Base-by-base conservation (phyloP, 768 basidiomycete species). In the Leucocoprinus leucothites region DNA sequence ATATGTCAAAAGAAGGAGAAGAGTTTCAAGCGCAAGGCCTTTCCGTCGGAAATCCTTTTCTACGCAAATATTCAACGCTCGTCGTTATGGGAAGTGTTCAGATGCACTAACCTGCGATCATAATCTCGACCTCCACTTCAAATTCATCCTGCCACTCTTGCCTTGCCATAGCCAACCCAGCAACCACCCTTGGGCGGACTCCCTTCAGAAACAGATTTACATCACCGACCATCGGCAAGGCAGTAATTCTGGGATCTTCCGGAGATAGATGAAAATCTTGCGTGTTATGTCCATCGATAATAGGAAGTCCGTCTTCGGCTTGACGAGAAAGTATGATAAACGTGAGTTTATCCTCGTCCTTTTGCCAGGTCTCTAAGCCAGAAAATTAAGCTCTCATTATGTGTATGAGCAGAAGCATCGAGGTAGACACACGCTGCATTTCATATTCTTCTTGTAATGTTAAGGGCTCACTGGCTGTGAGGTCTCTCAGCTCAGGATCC, bases 171-270 rank as follows among this genome's bases (percentile, higher is more conserved):
- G 18, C 9, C 34, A 46, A 25, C 13, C 16, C 4, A n/a, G 5
- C 38, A 13, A n/a, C n/a, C n/a, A 21, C 26, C 47, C 26, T 26
- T 31, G 66, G 64, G 19, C 68, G 67, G 16, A 66, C 60, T 44
- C 85, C 84, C 44, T 87, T 87, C 41, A 96, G 70, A 67, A 97
- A 97, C 24, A 97, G 70, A 67, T 97, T 97, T 34, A 94, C 93
- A 65, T 98, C 95, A 28, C 95, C 95, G 18, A 95, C 73, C 93
- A 96, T 94, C 9, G 77, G 80, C 16, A 76, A 67, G 0, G 62
- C 36, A 9, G 48, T 36, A 2, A 81, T 57, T 7, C 57, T 75
- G 64, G 65, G 69, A 62, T 74, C 69, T 62, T 56, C 59, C 55
- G 74, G 66, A 47, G 64, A 25, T 49, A 72, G 43, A 7, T 58